Evolutionary conservation across 495 filamentous ascomycete species (phyloP), one percentile per base, ranked within the genome.

Genomic region (Tuber indicum): DNA sequence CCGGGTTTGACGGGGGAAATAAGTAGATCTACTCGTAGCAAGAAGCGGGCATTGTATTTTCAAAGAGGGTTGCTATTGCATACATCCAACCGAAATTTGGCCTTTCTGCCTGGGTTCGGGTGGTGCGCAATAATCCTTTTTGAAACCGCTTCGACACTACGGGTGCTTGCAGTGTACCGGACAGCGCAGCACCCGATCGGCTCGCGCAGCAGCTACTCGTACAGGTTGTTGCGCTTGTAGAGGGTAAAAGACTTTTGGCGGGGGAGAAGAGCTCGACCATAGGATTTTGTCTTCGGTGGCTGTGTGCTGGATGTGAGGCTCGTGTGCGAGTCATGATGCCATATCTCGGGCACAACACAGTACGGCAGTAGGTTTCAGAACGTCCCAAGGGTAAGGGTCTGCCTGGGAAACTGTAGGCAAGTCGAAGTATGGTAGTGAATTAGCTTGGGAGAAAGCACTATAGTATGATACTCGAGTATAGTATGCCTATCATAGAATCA

Each of bases 41-140:
- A 80, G 77, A 75, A 46, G 78, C 62, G 75, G 75, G 70, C 77
- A 79, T 79, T 80, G 77, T 77, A 76, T 80, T 80, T 14, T n/a
- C 8, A 58, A n/a, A 14, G 39, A 2, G 39, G 39, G 39, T 41
- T 41, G 39, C 39, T 41, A 41, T 41, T 41, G 39, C 39, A 41
- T 41, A 41, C 39, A 41, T 41, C 39, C 39, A 3, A 41, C 4
- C 39, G 39, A 41, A 41, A 41, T 41, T 41, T 41, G 39, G 39
- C 39, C 39, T 41, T 41, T 41, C 39, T 41, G 39, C 39, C 39
- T 41, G 39, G 39, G 4, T 41, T 5, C 4, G 39, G 39, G 39
- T 5, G 39, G 39, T 41, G 3, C 39, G 39, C 39, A 41, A 41
- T 41, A 41, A 41, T 41, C 4, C 39, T 41, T 41, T 41, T 41